Conservation (phyloP, 2,329 filamentous ascomycete species). For the Fusarium praegraminearum region DNA sequence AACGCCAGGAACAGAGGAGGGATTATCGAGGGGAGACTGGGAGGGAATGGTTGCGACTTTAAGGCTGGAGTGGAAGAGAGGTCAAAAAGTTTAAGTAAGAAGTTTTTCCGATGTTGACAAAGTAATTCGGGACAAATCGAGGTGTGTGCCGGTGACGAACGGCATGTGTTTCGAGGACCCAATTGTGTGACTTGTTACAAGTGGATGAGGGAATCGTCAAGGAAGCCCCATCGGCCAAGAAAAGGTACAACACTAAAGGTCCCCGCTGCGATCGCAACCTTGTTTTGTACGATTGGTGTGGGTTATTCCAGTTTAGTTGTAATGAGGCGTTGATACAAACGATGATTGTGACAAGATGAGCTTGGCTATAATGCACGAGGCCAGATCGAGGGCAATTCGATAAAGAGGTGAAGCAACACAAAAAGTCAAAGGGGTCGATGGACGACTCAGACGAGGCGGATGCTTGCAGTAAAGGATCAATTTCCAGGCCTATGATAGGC, state of each 20-base stretch:
- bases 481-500: slow-evolving; percentile 31
- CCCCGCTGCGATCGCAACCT: slow-evolving; percentile 23
- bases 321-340: slow-evolving; percentile 5
- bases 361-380: slow-evolving; percentile 29
- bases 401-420: slow-evolving; percentile 13
- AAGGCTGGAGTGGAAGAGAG: slow-evolving; percentile 1
- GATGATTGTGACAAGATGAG: slow-evolving; percentile 14
- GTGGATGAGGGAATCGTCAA: slow-evolving; percentile 36
- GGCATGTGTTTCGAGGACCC: slow-evolving; percentile 34
- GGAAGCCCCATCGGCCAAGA: slow-evolving; percentile 28
- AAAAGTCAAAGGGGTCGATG: slow-evolving; percentile 23
- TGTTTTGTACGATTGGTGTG: slow-evolving; percentile 2
- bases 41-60: slow-evolving; percentile 53
- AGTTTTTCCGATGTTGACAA: slow-evolving; percentile 21
- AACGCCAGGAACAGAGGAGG: slow-evolving; percentile 56
- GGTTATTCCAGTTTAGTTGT: slow-evolving; percentile 8
- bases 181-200: slow-evolving; percentile 33
- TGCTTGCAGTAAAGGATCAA: slow-evolving; percentile 29
- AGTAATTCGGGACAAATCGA: slow-evolving; percentile 5
- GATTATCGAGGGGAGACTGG: slow-evolving; percentile 48
- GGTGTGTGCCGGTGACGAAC: slow-evolving; percentile 32
- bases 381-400: slow-evolving; percentile 8
- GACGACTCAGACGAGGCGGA: slow-evolving; percentile 12
- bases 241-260: slow-evolving; percentile 35
- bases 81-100: neutral